These are phyloP conservation scores for Geotrichum europaeum DNA, from an alignment of 1,139 yeast species.

Conservation along the genomic window DNA sequence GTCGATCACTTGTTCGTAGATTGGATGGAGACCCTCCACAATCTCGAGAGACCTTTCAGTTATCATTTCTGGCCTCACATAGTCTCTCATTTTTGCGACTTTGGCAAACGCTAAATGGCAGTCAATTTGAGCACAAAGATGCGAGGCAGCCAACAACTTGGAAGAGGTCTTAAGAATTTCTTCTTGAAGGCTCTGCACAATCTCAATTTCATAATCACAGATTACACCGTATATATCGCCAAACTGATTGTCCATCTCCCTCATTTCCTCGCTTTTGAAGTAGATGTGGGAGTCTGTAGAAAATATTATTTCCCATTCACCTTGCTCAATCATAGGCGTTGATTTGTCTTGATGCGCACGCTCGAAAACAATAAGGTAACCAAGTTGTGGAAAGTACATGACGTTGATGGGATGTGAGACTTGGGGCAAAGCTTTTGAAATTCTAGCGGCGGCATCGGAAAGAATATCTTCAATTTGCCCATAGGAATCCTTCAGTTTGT, in stretches of 20 bases:
- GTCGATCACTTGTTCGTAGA: constrained; percentile 37
- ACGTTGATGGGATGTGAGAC: constrained; percentile 30
- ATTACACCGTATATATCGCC: constrained; percentile 42
- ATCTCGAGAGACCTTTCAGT: constrained; percentile 28
- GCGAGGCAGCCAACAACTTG: constrained; percentile 24
- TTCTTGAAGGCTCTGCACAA: constrained; percentile 35
- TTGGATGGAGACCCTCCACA: constrained; percentile 38
- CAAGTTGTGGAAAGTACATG: constrained; percentile 44
- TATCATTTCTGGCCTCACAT: constrained; percentile 38
- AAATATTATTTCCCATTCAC: constrained; percentile 39
- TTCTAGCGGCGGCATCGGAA: constrained; percentile 27
- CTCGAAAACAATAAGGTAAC: constrained; percentile 34
- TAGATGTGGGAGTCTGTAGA: constrained; percentile 37
- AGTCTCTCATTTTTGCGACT: constrained; percentile 34
- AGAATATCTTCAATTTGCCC: constrained; percentile 37
- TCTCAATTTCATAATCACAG: constrained; percentile 39
- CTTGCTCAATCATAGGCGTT: constrained; percentile 16
- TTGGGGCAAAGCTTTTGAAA: constrained; percentile 20
- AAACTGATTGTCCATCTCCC: constrained; percentile 35
- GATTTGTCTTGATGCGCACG: constrained; percentile 12
- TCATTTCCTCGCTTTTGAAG: constrained; percentile 35
- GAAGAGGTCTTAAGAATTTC: constrained; percentile 26
- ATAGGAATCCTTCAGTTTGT: constrained; percentile 33
- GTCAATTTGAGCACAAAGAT: constrained; percentile 37
- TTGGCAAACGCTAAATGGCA: constrained; percentile 37